Evolutionary conservation across 345 rosid genomes (phyloP), one percentile per base, ranked within the genome.

Genomic region (Citrus glauca): DNA sequence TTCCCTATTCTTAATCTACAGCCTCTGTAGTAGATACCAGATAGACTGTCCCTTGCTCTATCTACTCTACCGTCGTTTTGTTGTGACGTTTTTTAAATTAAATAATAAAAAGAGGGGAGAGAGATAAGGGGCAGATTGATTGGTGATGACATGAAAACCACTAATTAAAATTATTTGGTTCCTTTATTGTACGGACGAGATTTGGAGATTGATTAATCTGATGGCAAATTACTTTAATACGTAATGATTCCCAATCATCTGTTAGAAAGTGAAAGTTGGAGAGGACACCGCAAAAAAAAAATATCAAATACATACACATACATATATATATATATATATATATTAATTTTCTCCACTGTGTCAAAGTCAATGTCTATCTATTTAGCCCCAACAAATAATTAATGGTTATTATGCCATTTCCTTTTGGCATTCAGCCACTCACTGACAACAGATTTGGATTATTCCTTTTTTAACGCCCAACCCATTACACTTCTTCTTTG

Each of bases 161-260:
- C 69, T 27, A 40, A 38, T 14, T 59, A 22, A 22, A 45, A 71
- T 38, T 56, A 19, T 73, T 20, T 40, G 27, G 56, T 56, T 27
- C 4, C 66, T 40, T 80, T 72, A 59, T 42, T 74, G 75, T 66
- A 50, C 65, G 76, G 83, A 73, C 66, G 57, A 66, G 81, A 79
- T 70, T 60, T 48, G 66, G 56, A 72, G 62, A 32, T 45, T 65
- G 66, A 67, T 67, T 67, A 76, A 76, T 76, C 55, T 2, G 14
- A 33, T 27, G 38, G 68, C 66, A 68, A 68, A 35, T 76, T 84
- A 71, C 72, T 75, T 80, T 57, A 80, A 68, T n/a, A 32, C 2
- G 74, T 67, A 75, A 86, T 74, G 85, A 79, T 88, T 80, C 81
- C 72, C 71, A 81, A 79, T 80, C 82, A 86, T 86, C 73, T 24